Conservation (phyloP, 2,329 filamentous ascomycete species). For the Cordyceps javanica region DNA sequence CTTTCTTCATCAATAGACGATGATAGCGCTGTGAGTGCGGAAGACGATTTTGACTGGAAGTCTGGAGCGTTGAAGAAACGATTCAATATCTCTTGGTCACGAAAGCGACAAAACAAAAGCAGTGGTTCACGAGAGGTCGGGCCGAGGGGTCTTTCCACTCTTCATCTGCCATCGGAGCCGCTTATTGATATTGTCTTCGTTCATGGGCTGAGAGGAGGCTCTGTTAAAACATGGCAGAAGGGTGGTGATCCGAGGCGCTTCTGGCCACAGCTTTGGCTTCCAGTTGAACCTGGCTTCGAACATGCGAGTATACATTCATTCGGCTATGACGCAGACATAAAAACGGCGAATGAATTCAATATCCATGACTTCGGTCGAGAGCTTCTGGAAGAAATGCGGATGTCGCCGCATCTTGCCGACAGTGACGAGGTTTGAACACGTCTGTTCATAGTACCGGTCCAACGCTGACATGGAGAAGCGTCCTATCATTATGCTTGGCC, state of each 20-base stretch:
- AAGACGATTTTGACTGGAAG: no score
- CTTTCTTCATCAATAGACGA: no score
- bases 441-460: no score
- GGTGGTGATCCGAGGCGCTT: constrained; percentile 24
- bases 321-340: constrained; percentile 29
- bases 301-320: constrained; percentile 25
- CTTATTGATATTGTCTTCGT: constrained; percentile 35
- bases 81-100: neutral
- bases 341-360: constrained; percentile 21
- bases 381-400: constrained; percentile 23
- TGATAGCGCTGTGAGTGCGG: no score
- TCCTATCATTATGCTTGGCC: constrained; percentile 23
- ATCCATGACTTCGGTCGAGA: constrained; percentile 26
- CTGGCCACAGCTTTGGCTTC: constrained; percentile 36
- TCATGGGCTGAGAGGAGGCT: constrained; percentile 35
- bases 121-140: neutral
- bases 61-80: neutral
- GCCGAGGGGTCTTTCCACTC: neutral
- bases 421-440: no score
- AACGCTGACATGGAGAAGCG: no score
- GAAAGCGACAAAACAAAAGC: neutral
- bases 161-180: constrained; percentile 21
- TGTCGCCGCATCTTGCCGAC: constrained; percentile 15
- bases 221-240: constrained; percentile 35
- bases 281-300: constrained; percentile 23